Conservation (phyloP, 768 basidiomycete species). For the Mycena metata region DNA sequence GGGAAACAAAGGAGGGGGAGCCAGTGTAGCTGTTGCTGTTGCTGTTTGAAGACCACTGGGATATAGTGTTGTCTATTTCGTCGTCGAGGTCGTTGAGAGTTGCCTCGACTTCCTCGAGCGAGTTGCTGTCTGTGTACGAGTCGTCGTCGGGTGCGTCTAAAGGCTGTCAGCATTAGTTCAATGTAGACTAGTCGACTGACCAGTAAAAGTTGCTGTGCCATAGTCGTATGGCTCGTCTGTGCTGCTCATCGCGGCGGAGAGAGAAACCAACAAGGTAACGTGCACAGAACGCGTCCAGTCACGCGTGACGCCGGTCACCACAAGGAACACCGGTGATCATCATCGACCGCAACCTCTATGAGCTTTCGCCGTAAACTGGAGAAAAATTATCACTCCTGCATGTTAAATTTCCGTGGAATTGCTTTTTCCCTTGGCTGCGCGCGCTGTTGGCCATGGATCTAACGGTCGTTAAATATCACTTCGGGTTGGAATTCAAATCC, state of each 20-base stretch:
- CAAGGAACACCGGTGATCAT: too few species aligned
- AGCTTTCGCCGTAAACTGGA: too few species aligned
- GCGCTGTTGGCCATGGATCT: too few species aligned
- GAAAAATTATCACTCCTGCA: too few species aligned
- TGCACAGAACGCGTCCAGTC: conserved; percentile 15
- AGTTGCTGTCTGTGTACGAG: conserved; percentile 66
- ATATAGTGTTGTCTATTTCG: conserved; percentile 72
- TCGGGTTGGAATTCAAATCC: too few species aligned
- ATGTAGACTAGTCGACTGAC: background rate
- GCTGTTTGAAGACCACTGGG: conserved; percentile 66
- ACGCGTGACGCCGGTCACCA: too few species aligned
- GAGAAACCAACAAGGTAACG: conserved; percentile 34
- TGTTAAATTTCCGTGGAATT: too few species aligned
- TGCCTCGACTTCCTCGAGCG: conserved; percentile 80
- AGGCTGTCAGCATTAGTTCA: background rate
- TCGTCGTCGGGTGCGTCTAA: conserved; percentile 42
- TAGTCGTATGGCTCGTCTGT: conserved; percentile 54
- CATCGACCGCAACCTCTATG: too few species aligned
- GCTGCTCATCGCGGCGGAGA: conserved; percentile 33
- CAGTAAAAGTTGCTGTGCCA: conserved; percentile 61
- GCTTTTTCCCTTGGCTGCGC: too few species aligned
- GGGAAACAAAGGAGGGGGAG: conserved; percentile 61
- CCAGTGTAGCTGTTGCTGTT: conserved; percentile 53
- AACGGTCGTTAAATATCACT: too few species aligned
- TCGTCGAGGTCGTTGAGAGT: conserved; percentile 76